Conservation (phyloP, 164 flowering plant species). For the Santalum album region DNA sequence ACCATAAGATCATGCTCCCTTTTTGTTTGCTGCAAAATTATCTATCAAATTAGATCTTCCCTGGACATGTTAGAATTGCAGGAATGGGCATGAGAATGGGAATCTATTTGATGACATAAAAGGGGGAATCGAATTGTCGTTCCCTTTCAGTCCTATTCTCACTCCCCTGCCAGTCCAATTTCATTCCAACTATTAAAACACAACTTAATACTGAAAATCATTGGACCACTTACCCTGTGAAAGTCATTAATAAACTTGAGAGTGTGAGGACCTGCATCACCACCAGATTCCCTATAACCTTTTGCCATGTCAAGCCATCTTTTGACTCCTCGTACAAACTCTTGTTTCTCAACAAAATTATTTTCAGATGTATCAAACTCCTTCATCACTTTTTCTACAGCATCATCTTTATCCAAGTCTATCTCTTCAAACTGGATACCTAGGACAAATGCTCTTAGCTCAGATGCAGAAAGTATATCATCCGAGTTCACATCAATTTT, state of each 20-base stretch:
- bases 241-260: constrained; percentile 25
- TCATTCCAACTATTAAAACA: no score
- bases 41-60: no score
- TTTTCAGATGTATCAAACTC: constrained; percentile 64
- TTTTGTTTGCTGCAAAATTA: constrained; percentile 40
- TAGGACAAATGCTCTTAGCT: constrained; percentile 57
- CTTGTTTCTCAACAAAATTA: constrained; percentile 24
- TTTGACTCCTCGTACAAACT: constrained; percentile 50
- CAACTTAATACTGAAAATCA: no score
- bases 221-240: constrained; percentile 35
- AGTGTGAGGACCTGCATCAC: constrained; percentile 24
- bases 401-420: constrained; percentile 51
- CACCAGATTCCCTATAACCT: constrained; percentile 16
- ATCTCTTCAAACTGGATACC: constrained; percentile 61
- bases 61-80: no score
- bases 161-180: no score
- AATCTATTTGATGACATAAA: no score
- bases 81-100: no score
- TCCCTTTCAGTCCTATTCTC: no score
- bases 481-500: constrained; percentile 44
- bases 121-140: no score
- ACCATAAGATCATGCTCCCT: constrained; percentile 39
- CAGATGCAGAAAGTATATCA: constrained; percentile 31
- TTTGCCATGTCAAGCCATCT: constrained; percentile 58
- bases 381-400: constrained; percentile 41